Base-by-base conservation (phyloP, 805 yeast species). In the Wickerhamiella dianesei region DNA sequence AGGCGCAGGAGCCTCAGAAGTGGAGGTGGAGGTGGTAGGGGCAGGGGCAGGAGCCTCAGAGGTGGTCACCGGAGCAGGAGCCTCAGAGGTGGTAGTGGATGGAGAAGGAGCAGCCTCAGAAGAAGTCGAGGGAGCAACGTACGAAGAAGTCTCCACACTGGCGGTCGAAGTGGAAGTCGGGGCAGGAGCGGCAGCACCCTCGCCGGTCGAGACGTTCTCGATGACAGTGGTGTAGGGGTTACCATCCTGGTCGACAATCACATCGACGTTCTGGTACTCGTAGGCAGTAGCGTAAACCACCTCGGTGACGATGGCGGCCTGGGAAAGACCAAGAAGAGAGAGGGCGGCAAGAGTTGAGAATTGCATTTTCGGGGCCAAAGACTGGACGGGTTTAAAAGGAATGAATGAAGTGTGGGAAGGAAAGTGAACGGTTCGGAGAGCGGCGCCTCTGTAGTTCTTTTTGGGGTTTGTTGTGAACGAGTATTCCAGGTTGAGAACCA, bases 291-390 rank as follows among this genome's bases (percentile, higher is more conserved):
- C 54, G 35, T 45, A 46, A 22, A 50, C 48, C 41, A 39, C 22
- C 39, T 53, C 46, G 35, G 60, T 57, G 21, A 55, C 57, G 19
- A 54, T 42, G n/a, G 52, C 55, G 22, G 58, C 59, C 12, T 20
- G 39, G 37, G 49, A 41, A 17, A 40, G n/a, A 42, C 36, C 37
- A 35, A 25, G 32, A 32, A 45, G 41, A 17, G 25, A n/a, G 13
- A n/a, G 18, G 44, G 36, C 35, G 35, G 35, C 35, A 41, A 41
- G 12, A 41, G 44, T 8, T n/a, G 16, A 35, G 39, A 35, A 35
- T n/a, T n/a, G 39, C 32, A 25, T 25, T 25, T 25, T 25, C 5
- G 12, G 16, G 25, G 41, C 8, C 5, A 19, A 39, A 39, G 17
- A 14, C 14, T 5, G 41, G 25, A 14, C 9, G n/a, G n/a, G n/a